Base-by-base conservation (phyloP, 805 yeast species). In the fission yeast (Schizosaccharomyces pombe) region DNA sequence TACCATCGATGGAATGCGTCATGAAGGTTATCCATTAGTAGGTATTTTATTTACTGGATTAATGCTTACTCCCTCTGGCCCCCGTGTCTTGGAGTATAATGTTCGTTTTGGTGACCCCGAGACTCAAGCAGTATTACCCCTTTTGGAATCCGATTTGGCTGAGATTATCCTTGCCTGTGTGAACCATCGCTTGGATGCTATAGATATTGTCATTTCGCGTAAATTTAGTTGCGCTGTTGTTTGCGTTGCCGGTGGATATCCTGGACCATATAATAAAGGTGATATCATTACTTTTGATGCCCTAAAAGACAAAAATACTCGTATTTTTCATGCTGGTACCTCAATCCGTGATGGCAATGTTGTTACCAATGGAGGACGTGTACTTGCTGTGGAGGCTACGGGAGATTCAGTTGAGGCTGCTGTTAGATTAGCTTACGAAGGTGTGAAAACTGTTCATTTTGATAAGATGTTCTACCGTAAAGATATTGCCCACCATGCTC, bases 51-150 rank as follows among this genome's bases (percentile, higher is more conserved):
- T 91, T 71, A 91, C 95, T 9, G 99, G 99, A 57, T 76, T 91
- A 61, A 91, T 91, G 81, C 75, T 91, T 60, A 77, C 93, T 4
- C 76, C 79, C n/a, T 62, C 71, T 47, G 96, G 94, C 58, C 97
- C 98, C 60, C 85, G 86, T 70, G 95, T 87, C 3, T 73, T 91
- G 63, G 99, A 91, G 69, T 91, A 93, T 70, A 91, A 91, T 62
- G 97, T 93, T 54, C 80, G 99, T 69, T 93, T 91, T 61, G 99
- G 99, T 58, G 99, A 91, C 67, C 99, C 99, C 60, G 99, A 91
- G 70, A 91, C 97, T 34, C 98, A 91, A 72, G 84, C 96, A 2
- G 94, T 91, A 26, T 72, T 91, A 63, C 95, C 96, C 22, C 73
- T 91, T 63, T 71, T 91, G 58, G 82, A 79, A 55, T 80, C 95